phyloP scores from a whole-genome alignment of 2,329 filamentous ascomycete species.

The Pseudocercospora musae region DNA sequence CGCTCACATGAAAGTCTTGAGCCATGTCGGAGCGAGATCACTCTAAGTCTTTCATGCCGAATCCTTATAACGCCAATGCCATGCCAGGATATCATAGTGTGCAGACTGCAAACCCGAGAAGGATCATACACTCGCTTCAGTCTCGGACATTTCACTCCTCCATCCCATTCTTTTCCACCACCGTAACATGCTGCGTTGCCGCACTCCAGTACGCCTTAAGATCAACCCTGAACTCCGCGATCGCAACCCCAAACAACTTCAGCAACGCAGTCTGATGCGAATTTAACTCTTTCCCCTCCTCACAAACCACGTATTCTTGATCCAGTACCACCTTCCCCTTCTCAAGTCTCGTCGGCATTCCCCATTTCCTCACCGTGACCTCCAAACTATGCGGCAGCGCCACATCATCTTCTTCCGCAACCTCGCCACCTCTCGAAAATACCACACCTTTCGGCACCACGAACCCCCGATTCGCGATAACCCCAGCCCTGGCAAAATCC shows the following conservation, averaged over 20 bases:
- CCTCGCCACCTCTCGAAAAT: slow-evolving; percentile 73
- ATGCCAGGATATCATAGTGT: neutral
- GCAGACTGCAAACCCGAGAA: neutral
- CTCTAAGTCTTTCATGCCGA: neutral
- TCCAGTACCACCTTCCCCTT: slow-evolving; percentile 83
- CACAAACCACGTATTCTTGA: slow-evolving; percentile 72
- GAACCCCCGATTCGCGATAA: slow-evolving; percentile 69
- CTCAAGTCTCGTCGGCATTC: slow-evolving; percentile 82
- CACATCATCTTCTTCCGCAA: slow-evolving; percentile 76
- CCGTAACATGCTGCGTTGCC: slow-evolving; percentile 34
- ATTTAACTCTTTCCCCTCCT: slow-evolving; percentile 79
- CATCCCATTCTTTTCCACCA: slow-evolving; percentile 32
- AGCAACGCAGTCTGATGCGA: slow-evolving; percentile 88
- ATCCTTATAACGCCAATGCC: neutral
- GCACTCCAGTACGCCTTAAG: slow-evolving; percentile 59
- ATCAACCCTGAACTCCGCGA: slow-evolving; percentile 84
- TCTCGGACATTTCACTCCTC: slow-evolving; percentile 25
- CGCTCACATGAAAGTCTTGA: neutral
- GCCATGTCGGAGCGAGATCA: neutral
- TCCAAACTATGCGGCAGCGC: slow-evolving; percentile 84
- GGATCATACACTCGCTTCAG: slow-evolving; percentile 5
- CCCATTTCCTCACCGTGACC: slow-evolving; percentile 82
- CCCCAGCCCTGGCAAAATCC: slow-evolving; percentile 89
- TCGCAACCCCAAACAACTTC: slow-evolving; percentile 87
- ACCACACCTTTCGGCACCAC: slow-evolving; percentile 79